A percentile compares a stretch with the other conserved stretches of the same genome.
phyloP scores from a whole-genome alignment of 2,329 filamentous ascomycete species.

The Fusarium zealandicum region DNA sequence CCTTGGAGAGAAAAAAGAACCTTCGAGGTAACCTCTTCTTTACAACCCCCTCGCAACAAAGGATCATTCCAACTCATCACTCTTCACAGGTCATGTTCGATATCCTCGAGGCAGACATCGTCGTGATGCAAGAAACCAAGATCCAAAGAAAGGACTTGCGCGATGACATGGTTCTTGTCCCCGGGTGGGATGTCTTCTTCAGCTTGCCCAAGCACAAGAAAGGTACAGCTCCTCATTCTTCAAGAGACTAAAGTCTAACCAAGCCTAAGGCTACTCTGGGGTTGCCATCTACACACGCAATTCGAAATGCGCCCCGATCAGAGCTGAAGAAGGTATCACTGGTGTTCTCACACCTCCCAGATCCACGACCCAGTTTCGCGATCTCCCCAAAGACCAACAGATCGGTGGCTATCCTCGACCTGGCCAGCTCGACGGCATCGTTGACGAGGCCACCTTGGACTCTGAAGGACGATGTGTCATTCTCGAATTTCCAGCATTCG shows the following conservation, averaged over 20 bases:
- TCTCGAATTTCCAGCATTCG: conserved; percentile 93
- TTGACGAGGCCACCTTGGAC: conserved; percentile 79
- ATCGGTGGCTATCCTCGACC: conserved; percentile 88
- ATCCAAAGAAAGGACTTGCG: conserved; percentile 90
- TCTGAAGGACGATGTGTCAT: conserved; percentile 91
- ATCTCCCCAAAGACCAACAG: conserved; percentile 74
- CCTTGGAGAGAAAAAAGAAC: conserved; percentile 78
- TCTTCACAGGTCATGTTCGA: conserved; percentile 83
- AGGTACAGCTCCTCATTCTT: conserved; percentile 57
- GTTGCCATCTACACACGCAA: conserved; percentile 96
- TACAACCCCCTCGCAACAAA: neutral
- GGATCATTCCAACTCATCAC: neutral
- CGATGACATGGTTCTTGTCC: conserved; percentile 95
- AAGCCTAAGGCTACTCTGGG: conserved; percentile 80
- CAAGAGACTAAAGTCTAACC: neutral
- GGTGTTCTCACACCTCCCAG: conserved; percentile 79
- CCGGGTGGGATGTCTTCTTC: conserved; percentile 96
- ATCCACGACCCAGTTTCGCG: conserved; percentile 73
- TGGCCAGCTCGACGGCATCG: conserved; percentile 67
- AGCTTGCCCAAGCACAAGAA: conserved; percentile 94
- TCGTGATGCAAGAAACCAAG: conserved; percentile 95
- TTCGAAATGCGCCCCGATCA: conserved; percentile 81
- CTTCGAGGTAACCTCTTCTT: conserved; percentile 63
- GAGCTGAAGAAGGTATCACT: conserved; percentile 92
- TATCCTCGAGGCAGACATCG: conserved; percentile 87